These are phyloP conservation scores for Pythium scleroteichum DNA, from an alignment of 352 stramenopile genomes.

Conservation along the genomic window DNA sequence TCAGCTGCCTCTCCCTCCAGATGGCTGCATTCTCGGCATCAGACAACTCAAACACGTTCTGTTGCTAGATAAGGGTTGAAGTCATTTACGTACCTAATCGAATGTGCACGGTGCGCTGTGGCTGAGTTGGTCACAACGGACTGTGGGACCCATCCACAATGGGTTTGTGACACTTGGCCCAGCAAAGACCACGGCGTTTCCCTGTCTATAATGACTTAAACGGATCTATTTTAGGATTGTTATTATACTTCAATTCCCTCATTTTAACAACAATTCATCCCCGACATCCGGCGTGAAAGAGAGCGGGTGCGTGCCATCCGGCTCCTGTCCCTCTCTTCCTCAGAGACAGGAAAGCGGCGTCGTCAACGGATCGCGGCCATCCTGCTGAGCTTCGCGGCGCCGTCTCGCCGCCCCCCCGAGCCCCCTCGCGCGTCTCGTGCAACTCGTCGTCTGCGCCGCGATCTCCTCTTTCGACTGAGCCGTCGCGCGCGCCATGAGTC, in stretches of 20 bases:
- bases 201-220: too few relatives aligned
- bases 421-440: neutral
- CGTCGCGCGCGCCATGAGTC: slow-evolving; percentile 8
- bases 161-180: neutral
- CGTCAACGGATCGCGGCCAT: neutral
- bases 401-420: neutral
- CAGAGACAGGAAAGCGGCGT: slow-evolving; percentile 13
- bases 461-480: slow-evolving; percentile 14
- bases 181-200: too few relatives aligned
- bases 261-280: too few relatives aligned
- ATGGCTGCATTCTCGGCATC: slow-evolving; percentile 20
- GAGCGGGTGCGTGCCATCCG: slow-evolving; percentile 6
- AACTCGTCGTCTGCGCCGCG: too few relatives aligned
- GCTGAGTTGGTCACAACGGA: neutral
- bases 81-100: slow-evolving; percentile 7
- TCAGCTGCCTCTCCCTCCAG: slow-evolving; percentile 3
- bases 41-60: neutral
- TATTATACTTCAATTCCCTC: too few relatives aligned
- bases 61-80: slow-evolving; percentile 2
- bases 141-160: neutral
- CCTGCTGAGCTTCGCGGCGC: neutral
- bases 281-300: neutral
- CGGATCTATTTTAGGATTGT: too few relatives aligned
- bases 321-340: neutral
- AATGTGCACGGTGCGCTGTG: neutral